A percentile compares a stretch with the other conserved stretches of the same genome.
Evolutionary conservation across 1,284 basidiomycete genomes (phyloP).

Genomic region (Papiliotrema fonsecae): DNA sequence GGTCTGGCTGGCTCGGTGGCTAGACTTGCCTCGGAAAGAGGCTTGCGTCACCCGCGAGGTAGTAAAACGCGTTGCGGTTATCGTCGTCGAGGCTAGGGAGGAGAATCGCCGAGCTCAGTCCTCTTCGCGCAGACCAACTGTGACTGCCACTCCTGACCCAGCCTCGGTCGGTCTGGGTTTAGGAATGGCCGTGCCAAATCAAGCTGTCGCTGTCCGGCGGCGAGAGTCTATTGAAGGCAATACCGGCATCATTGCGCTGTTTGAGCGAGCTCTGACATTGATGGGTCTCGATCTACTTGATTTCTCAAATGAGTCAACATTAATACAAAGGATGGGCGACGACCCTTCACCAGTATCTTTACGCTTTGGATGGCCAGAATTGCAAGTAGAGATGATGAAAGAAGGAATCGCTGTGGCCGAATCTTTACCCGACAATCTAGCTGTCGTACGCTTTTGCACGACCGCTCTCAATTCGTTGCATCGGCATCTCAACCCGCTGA

Average conservation of each 20-base stretch:
- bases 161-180: constrained; percentile 50
- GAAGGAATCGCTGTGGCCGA: constrained; percentile 88
- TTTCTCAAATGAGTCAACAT: constrained; percentile 8
- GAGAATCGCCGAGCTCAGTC: constrained; percentile 18
- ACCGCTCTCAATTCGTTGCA: constrained; percentile 69
- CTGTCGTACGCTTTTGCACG: constrained; percentile 45
- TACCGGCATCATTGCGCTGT: constrained; percentile 64
- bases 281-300: constrained; percentile 66
- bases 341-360: background rate
- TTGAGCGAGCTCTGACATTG: constrained; percentile 67
- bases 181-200: constrained; percentile 50
- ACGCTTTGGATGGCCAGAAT: constrained; percentile 80
- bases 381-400: constrained; percentile 83
- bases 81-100: constrained; percentile 56
- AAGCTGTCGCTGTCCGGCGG: constrained; percentile 60
- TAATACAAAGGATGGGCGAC: background rate
- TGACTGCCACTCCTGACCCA: background rate
- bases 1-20: constrained; percentile 66
- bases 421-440: constrained; percentile 59
- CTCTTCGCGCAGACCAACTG: constrained; percentile 9
- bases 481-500: constrained; percentile 60
- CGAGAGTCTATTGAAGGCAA: constrained; percentile 73
- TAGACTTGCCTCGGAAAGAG: constrained; percentile 80
- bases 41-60: constrained; percentile 78
- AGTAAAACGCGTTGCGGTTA: constrained; percentile 68